These are phyloP conservation scores for Tephrocybe sp. DNA, from an alignment of 768 basidiomycete genomes.

Conservation along the genomic window DNA sequence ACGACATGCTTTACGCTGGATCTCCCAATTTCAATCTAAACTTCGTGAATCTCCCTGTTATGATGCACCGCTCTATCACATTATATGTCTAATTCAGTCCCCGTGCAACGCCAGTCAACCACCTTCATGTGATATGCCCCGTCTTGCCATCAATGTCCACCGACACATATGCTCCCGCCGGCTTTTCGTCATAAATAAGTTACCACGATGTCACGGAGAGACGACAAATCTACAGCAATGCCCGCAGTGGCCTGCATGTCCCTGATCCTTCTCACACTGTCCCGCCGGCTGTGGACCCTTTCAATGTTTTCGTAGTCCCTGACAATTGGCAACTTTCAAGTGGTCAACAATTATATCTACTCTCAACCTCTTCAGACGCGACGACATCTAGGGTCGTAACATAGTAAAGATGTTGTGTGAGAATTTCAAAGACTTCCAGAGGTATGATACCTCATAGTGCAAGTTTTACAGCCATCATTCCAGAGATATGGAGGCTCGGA, in stretches of 20 bases:
- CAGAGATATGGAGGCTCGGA: not conserved
- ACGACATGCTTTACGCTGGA: not conserved
- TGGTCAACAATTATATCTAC: not conserved
- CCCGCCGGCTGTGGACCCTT: constrained; percentile 5
- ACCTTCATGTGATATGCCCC: not conserved
- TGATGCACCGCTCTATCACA: not conserved
- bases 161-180: constrained; percentile 1
- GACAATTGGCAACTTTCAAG: not conserved
- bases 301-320: not conserved
- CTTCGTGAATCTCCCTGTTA: not conserved
- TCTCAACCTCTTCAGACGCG: not conserved
- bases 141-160: not conserved
- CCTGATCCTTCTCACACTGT: not conserved
- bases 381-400: too few species aligned
- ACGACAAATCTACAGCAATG: not conserved
- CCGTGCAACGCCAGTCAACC: not conserved
- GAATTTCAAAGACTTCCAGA: too few species aligned
- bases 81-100: not conserved
- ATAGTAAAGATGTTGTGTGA: too few species aligned
- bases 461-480: not conserved
- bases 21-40: constrained; percentile 4
- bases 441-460: too few species aligned
- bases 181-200: not conserved
- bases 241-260: not conserved
- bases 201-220: constrained; percentile 6